Evolutionary conservation across 2,329 filamentous ascomycete species (phyloP).

Genomic region (Epichloe elymi): DNA sequence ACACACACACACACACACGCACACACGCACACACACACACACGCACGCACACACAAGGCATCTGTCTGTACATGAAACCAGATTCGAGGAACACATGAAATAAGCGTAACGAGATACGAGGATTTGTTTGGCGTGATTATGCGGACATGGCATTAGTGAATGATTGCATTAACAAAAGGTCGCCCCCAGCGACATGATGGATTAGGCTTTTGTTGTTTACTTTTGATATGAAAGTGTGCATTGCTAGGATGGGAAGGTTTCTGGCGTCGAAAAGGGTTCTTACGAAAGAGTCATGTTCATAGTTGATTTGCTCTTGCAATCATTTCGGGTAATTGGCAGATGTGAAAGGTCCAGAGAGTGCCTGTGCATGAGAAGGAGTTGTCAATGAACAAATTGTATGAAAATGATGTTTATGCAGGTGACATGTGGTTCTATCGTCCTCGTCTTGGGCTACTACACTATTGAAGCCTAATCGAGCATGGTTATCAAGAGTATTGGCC

Average conservation of each 20-base stretch:
- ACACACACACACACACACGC: too few species aligned
- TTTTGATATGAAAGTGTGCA: neutral
- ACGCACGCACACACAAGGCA: neutral
- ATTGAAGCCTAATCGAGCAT: too few species aligned
- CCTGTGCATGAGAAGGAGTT: neutral
- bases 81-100: neutral
- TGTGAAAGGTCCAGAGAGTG: neutral
- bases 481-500: too few species aligned
- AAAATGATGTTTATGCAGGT: neutral
- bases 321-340: neutral
- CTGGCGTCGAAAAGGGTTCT: conserved; percentile 1
- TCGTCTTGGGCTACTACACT: too few species aligned
- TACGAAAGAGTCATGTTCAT: neutral
- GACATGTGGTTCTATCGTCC: neutral
- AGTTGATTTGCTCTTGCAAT: neutral
- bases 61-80: neutral
- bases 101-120: conserved; percentile 2
- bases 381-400: neutral
- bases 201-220: neutral
- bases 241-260: neutral
- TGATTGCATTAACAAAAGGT: neutral
- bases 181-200: neutral
- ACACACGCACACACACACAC: too few species aligned
- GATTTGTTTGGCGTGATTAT: neutral
- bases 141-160: neutral